These are phyloP conservation scores for Tetrahymena borealis DNA, from an alignment of 73 alveolate genomes.

Conservation along the genomic window DNA sequence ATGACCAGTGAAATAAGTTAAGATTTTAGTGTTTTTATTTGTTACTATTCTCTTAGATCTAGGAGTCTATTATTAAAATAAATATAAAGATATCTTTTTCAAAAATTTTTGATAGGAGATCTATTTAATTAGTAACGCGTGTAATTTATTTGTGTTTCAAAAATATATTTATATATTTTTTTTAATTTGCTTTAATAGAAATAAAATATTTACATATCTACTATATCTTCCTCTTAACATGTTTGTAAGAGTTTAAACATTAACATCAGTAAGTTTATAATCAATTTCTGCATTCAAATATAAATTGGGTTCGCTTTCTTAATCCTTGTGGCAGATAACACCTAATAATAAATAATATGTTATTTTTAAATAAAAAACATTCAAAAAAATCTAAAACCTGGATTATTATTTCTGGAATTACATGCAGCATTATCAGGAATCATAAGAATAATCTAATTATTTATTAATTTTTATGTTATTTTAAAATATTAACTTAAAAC, in stretches of 20 bases:
- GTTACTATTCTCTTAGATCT: slow-evolving; percentile 22
- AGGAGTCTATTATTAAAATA: slow-evolving; percentile 13
- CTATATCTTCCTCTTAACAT: slow-evolving; percentile 20
- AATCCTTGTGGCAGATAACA: slow-evolving; percentile 18
- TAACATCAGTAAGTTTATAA: slow-evolving; percentile 27
- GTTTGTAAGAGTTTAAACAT: slow-evolving; percentile 18
- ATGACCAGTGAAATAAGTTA: slow-evolving; percentile 22
- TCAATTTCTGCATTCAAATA: slow-evolving; percentile 11
- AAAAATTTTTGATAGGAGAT: neutral
- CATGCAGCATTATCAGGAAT: slow-evolving; percentile 47
- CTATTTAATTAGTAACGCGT: neutral
- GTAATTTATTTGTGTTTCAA: neutral
- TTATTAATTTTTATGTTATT: neutral
- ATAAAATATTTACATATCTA: slow-evolving; percentile 6
- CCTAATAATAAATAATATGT: neutral
- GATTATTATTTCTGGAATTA: slow-evolving; percentile 24
- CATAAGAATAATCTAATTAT: slow-evolving; percentile 11
- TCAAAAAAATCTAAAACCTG: neutral
- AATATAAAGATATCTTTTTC: neutral
- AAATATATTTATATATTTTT: no score
- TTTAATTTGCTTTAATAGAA: neutral
- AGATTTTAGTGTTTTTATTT: neutral
- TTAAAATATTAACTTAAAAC: neutral
- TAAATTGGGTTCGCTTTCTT: slow-evolving; percentile 23
- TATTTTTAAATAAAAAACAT: neutral